phyloP scores from a whole-genome alignment of 148 eudicot genomes.

The Oxyria digyna region DNA sequence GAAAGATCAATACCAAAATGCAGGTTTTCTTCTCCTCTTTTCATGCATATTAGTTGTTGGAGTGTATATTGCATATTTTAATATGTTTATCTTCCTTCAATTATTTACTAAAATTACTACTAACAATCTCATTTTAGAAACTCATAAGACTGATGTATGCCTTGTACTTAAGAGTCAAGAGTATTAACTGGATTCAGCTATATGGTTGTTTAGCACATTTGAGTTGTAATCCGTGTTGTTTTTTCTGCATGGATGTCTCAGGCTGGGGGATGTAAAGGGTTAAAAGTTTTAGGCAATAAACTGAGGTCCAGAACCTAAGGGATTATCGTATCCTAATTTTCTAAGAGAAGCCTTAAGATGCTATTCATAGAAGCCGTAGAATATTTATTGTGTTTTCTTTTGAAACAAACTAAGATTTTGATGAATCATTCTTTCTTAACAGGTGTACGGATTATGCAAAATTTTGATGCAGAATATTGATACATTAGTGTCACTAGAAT shows the following conservation, averaged over 20 bases:
- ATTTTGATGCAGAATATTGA: conserved; percentile 50
- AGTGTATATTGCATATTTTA: background rate
- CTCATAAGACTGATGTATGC: background rate
- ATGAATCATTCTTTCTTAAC: conserved; percentile 10
- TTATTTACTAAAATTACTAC: background rate
- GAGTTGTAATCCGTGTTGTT: background rate
- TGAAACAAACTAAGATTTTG: background rate
- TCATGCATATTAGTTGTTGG: background rate
- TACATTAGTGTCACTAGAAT: conserved; percentile 48
- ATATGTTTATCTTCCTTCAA: background rate
- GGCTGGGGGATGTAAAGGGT: background rate
- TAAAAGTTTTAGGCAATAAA: background rate
- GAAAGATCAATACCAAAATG: conserved; percentile 41
- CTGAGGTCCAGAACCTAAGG: background rate
- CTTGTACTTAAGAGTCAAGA: background rate
- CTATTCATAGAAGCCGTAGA: background rate
- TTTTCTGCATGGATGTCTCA: background rate
- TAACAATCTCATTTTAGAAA: background rate
- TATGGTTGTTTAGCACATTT: background rate
- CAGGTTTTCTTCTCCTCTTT: conserved; percentile 30
- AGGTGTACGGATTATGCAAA: conserved; percentile 68
- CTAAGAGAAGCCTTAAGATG: background rate
- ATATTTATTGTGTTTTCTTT: background rate
- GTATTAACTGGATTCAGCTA: background rate
- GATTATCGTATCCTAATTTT: background rate